phyloP scores from a whole-genome alignment of 1,284 basidiomycete genomes.

The Rhodotorula sp. region DNA sequence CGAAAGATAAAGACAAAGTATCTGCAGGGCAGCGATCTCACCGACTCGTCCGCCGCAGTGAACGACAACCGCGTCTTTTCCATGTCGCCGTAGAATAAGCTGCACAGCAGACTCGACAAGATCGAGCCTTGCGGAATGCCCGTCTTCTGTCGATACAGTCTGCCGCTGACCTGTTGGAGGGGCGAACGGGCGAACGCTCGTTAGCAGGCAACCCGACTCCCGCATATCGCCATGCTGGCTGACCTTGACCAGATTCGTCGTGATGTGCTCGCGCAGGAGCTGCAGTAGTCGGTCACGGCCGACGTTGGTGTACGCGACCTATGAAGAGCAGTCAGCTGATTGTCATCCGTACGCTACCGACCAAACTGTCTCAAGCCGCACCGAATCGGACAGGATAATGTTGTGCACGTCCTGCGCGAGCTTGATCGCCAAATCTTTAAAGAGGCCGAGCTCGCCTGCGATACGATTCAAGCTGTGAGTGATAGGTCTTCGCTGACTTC shows the following conservation, averaged over 20 bases:
- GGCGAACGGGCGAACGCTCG: neutral
- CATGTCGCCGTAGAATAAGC: constrained; percentile 89
- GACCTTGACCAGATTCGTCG: constrained; percentile 85
- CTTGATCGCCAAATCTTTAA: constrained; percentile 64
- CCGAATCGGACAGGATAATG: constrained; percentile 82
- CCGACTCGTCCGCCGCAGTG: constrained; percentile 61
- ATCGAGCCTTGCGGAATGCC: constrained; percentile 97
- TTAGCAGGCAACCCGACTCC: neutral
- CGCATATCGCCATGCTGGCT: constrained; percentile 22
- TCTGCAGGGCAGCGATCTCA: constrained; percentile 50
- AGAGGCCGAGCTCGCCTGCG: constrained; percentile 69
- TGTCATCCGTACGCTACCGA: too few species aligned
- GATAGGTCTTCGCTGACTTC: neutral
- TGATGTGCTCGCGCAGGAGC: constrained; percentile 83
- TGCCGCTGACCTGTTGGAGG: constrained; percentile 63
- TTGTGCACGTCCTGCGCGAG: constrained; percentile 67
- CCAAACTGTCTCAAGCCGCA: constrained; percentile 45
- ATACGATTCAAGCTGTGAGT: constrained; percentile 1
- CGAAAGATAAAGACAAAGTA: too few species aligned
- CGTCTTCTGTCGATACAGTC: constrained; percentile 77
- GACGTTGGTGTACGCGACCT: constrained; percentile 64
- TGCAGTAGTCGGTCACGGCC: constrained; percentile 62
- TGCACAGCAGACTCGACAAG: constrained; percentile 82
- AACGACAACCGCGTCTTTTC: constrained; percentile 67
- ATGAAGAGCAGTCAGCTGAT: neutral